These are phyloP conservation scores for Penicillium cataractarum DNA, from an alignment of 495 filamentous ascomycete species.

Conservation along the genomic window DNA sequence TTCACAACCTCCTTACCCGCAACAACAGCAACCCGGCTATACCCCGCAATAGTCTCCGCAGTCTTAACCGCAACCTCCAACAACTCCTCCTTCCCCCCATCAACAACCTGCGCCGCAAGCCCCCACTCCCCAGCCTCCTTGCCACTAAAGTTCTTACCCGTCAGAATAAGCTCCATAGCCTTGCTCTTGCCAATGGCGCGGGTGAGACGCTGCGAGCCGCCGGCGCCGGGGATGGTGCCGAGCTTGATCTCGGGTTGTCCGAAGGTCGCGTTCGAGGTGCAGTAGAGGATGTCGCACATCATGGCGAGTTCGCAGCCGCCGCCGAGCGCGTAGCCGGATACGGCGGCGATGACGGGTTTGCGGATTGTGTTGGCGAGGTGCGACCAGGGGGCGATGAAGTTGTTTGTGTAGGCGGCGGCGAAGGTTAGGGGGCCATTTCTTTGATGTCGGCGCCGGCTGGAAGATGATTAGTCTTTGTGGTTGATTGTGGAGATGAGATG, in stretches of 20 bases:
- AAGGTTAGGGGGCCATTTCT: conserved; percentile 93
- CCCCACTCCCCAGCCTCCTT: conserved; percentile 89
- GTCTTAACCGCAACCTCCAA: conserved; percentile 77
- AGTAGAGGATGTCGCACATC: conserved; percentile 96
- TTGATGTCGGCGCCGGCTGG: conserved; percentile 95
- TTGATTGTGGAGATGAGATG: not conserved
- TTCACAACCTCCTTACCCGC: conserved; percentile 98
- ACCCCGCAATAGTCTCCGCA: conserved; percentile 85
- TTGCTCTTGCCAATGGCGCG: conserved; percentile 82
- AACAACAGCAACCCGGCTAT: conserved; percentile 77
- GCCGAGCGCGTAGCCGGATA: conserved; percentile 91
- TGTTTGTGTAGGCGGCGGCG: conserved; percentile 75
- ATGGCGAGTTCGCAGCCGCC: conserved; percentile 97
- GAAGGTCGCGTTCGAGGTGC: conserved; percentile 78
- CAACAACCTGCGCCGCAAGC: conserved; percentile 79
- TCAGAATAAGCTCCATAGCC: conserved; percentile 95
- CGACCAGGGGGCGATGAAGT: conserved; percentile 96
- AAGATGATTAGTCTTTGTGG: conserved; percentile 2
- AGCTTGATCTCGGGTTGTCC: conserved; percentile 97
- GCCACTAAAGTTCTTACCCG: conserved; percentile 78
- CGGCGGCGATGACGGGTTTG: conserved; percentile 91
- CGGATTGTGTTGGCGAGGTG: conserved; percentile 76
- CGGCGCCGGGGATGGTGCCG: conserved; percentile 88
- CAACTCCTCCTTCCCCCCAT: conserved; percentile 73
- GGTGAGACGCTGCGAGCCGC: conserved; percentile 88